Base-by-base conservation (phyloP, 768 basidiomycete species). In the Amyloporia xantha region DNA sequence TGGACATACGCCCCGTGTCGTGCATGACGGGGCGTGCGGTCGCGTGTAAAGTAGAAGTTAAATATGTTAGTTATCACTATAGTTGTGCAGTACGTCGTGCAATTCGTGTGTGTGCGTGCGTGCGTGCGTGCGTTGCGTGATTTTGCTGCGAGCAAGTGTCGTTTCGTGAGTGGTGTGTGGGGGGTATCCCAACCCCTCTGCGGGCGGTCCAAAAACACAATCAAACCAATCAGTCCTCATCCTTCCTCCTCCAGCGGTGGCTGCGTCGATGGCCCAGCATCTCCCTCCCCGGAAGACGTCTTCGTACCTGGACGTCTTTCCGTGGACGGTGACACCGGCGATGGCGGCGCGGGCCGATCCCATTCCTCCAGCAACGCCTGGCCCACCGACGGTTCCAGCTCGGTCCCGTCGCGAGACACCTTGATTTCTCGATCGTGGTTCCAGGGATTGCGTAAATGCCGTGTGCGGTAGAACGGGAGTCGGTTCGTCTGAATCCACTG, bases 381-480 rank as follows among this genome's bases (percentile, higher is more conserved):
- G 21, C 88, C 89, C 12, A 89, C 77, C 1, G 59, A 59, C 2
- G 93, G 91, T 62, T 97, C 94, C 17, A 98, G 63, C 62, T 97
- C 94, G 1, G 93, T 96, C 15, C 94, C 94, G 62, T 94, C 91
- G 41, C 89, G 72, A 11, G 88, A 91, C 6, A 89, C 80, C 69
- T 89, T 86, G 39, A 89, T 75, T 59, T 88, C 83, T 43, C 79
- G 71, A 50, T 86, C 88, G 55, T 90, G 80, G 57, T 97, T 97
- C 92, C 93, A 97, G 2, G 86, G 84, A 62, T 97, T 98, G 36
- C 89, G 81, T 44, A 96, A 65, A 61, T 91, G 86, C 23, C 83
- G 76, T 27, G 86, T 86, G 39, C 78, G 78, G 53, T 72, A 67
- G 66, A 97, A 97, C 0, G 90, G 81, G 2, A 97, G 63, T 2